A percentile compares a stretch with the other conserved stretches of the same genome.
These are phyloP conservation scores for Rhododendron ovatum DNA, from an alignment of 148 eudicot genomes.

Conservation along the genomic window DNA sequence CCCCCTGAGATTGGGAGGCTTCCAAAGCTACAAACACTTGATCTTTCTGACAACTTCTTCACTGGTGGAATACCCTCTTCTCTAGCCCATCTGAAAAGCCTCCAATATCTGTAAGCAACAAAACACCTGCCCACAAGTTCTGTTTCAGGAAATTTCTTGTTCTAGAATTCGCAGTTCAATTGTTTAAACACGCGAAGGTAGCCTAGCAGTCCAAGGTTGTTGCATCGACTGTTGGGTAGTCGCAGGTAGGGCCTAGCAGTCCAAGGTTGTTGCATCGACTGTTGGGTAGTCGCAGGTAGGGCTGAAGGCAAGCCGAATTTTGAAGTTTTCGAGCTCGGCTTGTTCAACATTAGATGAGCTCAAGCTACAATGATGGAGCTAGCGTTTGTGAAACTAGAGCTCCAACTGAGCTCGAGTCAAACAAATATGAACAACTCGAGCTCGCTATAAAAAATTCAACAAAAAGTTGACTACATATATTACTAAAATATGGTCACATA, in stretches of 20 bases:
- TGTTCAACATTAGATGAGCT: background rate
- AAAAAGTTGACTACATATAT: background rate
- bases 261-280: background rate
- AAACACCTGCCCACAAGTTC: background rate
- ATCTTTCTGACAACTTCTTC: constrained; percentile 64
- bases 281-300: background rate
- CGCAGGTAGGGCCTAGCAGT: background rate
- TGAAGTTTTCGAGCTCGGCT: background rate
- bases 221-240: background rate
- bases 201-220: background rate
- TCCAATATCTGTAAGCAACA: constrained; percentile 69
- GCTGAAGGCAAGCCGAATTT: background rate
- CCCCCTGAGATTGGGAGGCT: constrained; percentile 74
- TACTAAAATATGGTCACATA: background rate
- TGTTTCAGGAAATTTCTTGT: background rate
- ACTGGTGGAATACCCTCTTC: constrained; percentile 67
- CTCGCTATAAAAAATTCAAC: background rate
- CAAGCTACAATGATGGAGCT: background rate
- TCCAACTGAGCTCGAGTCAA: background rate
- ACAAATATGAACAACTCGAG: background rate
- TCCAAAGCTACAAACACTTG: constrained; percentile 65
- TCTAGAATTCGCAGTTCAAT: background rate
- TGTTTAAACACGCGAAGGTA: background rate
- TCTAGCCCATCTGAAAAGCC: constrained; percentile 50
- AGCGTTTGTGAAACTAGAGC: background rate